These are phyloP conservation scores for Apiospora malaysiana DNA, from an alignment of 2,329 filamentous ascomycete species.

Conservation along the genomic window DNA sequence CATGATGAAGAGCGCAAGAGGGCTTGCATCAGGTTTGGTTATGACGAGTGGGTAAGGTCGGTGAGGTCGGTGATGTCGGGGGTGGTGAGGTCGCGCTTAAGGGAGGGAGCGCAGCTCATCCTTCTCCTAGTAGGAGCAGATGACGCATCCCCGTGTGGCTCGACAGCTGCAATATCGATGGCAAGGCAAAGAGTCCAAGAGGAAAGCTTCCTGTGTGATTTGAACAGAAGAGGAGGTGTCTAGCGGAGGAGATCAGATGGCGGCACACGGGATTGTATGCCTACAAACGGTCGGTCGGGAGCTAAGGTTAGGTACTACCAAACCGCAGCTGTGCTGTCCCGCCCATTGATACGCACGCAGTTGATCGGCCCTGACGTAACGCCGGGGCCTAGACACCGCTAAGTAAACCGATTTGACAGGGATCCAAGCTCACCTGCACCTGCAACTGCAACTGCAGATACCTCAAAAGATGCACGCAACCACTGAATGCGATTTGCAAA, in stretches of 20 bases:
- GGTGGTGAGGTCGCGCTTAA: constrained; percentile 7
- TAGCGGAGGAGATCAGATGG: not conserved
- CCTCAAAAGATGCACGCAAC: not conserved
- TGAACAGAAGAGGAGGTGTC: not conserved
- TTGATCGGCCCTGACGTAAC: constrained; percentile 18
- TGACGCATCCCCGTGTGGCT: constrained; percentile 11
- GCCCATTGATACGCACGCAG: constrained; percentile 13
- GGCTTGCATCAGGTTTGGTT: not conserved
- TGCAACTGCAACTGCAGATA: not conserved
- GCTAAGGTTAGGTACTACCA: too few relatives aligned
- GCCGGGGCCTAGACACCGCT: not conserved
- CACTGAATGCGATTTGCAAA: not conserved
- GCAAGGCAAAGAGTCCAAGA: not conserved
- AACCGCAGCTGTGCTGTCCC: constrained; percentile 1
- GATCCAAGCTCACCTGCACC: not conserved
- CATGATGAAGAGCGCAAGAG: constrained; percentile 59
- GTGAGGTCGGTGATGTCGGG: not conserved
- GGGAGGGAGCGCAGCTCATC: constrained; percentile 18
- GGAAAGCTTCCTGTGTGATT: not conserved
- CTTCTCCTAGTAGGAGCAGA: constrained; percentile 10
- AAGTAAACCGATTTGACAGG: not conserved
- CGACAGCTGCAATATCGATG: not conserved
- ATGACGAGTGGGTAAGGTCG: not conserved
- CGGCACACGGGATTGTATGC: not conserved
- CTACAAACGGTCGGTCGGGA: constrained; percentile 15